A percentile compares a stretch with the other conserved stretches of the same genome.
Conservation (phyloP, 768 basidiomycete species). For the Rhodosporidiobolus odoratus region DNA sequence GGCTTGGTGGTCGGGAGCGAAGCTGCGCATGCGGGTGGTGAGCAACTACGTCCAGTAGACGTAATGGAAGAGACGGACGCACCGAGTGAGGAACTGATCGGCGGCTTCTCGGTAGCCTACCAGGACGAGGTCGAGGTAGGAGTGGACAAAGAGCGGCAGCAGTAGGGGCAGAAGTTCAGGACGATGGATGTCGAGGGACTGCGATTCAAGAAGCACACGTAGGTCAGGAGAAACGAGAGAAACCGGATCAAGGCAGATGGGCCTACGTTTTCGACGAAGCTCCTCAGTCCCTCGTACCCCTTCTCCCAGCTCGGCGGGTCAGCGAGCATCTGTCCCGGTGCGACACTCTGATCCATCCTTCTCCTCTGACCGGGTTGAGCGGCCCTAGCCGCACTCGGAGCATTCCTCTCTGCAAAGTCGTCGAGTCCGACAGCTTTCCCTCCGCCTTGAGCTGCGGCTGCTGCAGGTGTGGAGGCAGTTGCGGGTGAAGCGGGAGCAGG, state of each 20-base stretch:
- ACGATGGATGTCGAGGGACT: slow-evolving; percentile 51
- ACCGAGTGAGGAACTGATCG: slow-evolving; percentile 47
- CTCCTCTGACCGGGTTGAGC: not conserved
- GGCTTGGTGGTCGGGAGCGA: slow-evolving; percentile 51
- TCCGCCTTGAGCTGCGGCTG: not conserved
- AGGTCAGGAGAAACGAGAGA: not conserved
- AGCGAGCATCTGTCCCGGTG: slow-evolving; percentile 29
- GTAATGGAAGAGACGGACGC: slow-evolving; percentile 9
- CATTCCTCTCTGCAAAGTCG: slow-evolving; percentile 38
- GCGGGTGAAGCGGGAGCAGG: not conserved
- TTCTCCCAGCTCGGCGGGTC: slow-evolving; percentile 39
- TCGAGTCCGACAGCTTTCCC: slow-evolving; percentile 29
- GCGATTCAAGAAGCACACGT: not conserved
- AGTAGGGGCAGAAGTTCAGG: slow-evolving; percentile 89
- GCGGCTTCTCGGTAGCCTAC: slow-evolving; percentile 79
- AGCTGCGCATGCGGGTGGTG: slow-evolving; percentile 34
- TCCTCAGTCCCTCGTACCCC: slow-evolving; percentile 34
- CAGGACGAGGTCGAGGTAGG: slow-evolving; percentile 89
- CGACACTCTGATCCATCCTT: slow-evolving; percentile 31
- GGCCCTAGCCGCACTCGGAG: slow-evolving; percentile 12
- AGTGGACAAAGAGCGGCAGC: slow-evolving; percentile 95
- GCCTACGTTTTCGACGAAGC: slow-evolving; percentile 37
- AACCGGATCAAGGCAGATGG: not conserved
- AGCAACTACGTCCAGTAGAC: too few relatives aligned
- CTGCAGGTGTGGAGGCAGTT: not conserved